Evolutionary conservation across 1,284 basidiomycete genomes (phyloP), one percentile per base, ranked within the genome.

Genomic region (Ceratorhiza oryzae-sativae): DNA sequence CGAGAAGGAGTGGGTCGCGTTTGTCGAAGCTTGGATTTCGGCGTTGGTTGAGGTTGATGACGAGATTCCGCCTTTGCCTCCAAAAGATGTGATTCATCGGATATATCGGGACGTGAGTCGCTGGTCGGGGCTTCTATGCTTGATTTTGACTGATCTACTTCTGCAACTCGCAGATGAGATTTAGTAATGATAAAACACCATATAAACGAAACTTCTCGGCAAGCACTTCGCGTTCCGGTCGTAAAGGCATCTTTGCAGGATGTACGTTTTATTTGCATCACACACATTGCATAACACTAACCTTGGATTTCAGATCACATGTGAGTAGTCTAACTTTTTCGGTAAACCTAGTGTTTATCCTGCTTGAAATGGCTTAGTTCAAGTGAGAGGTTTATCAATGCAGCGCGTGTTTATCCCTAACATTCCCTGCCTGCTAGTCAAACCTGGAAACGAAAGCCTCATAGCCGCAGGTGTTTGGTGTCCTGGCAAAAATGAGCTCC

Each of bases 141-240:
- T 20, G 10, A 46, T n/a, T 15, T 34, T 34, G 20, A 15, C 63
- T 68, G 18, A 53, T 45, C 34, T 51, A 39, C 56, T 39, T 27
- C 51, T 6, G 53, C 8, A 51, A 30, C 20, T 39, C 65, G n/a
- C 77, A 94, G 90, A 81, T 95, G 15, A 87, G 95, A n/a, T 97
- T 97, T 80, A 93, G 92, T 77, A 94, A 94, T 73, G 91, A 95
- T 79, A 94, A 94, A 81, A 96, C 95, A 2, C 95, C 95, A 0
- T 97, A 97, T 83, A 97, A 97, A 82, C 86, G 82, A 3, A 85
- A 85, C 3, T 87, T 97, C 48, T 89, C 89, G 2, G 91, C 90
- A 0, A 90, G 87, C 73, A 91, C 93, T 77, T 93, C 92, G 8
- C 82, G 93, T 68, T 90, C 89, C 65, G 93, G 93, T 1, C 82